Evolutionary conservation across 495 filamentous ascomycete genomes (phyloP).

Genomic region (Echria macrotheca): DNA sequence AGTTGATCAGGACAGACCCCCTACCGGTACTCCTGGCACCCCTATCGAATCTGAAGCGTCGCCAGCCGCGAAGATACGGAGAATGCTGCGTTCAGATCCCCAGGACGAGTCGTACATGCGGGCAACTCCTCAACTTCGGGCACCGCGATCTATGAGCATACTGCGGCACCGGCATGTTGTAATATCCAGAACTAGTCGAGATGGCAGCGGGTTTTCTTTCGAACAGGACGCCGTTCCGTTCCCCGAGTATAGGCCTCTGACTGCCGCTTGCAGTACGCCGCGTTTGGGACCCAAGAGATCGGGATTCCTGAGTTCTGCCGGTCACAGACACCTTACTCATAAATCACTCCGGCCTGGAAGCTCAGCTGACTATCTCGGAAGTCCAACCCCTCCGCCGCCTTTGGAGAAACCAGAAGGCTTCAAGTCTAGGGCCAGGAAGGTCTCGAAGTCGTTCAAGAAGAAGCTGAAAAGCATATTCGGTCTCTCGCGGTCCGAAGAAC

Average conservation of each 20-base stretch:
- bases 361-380: conserved; percentile 30
- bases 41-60: conserved; percentile 11
- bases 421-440: conserved; percentile 50
- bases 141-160: conserved; percentile 60
- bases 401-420: conserved; percentile 34
- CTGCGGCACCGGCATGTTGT: conserved; percentile 37
- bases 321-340: no score
- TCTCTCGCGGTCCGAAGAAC: conserved; percentile 37
- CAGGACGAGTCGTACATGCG: conserved; percentile 13
- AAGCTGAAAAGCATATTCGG: conserved; percentile 57
- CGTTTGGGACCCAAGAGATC: conserved; percentile 39
- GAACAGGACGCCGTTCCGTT: not conserved
- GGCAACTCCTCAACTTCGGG: conserved; percentile 20
- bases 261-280: not conserved
- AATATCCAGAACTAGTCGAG: conserved; percentile 27
- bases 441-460: conserved; percentile 57
- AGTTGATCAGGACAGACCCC: conserved; percentile 9
- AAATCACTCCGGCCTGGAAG: conserved; percentile 53
- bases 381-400: not conserved
- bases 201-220: conserved; percentile 28
- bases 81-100: conserved; percentile 12
- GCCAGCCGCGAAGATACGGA: conserved; percentile 11
- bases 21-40: no score
- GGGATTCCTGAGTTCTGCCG: no score
- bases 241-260: no score